A percentile compares a stretch with the other conserved stretches of the same genome.
Conservation (phyloP, 192 early-diverging fungal species). For the Linnemannia exigua region DNA sequence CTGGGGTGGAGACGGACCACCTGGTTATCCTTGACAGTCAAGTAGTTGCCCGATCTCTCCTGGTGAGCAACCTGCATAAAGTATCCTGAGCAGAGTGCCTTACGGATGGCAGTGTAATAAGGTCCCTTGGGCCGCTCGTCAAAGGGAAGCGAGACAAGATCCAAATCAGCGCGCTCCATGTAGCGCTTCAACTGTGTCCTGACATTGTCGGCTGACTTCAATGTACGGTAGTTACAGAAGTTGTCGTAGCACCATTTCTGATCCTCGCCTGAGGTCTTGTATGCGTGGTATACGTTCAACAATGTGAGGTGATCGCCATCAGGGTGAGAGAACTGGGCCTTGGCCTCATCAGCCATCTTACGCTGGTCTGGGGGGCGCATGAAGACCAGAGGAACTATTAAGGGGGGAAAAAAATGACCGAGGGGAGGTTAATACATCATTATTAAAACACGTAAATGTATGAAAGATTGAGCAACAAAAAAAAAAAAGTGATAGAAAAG, state of each 20-base stretch:
- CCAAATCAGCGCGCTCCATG: conserved; percentile 81
- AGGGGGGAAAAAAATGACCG: too few species aligned
- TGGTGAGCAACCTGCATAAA: conserved; percentile 99
- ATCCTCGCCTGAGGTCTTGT: conserved; percentile 76
- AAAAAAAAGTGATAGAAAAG: not conserved
- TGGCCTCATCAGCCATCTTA: conserved; percentile 91
- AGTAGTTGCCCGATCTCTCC: conserved; percentile 89
- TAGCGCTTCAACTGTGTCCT: conserved; percentile 89
- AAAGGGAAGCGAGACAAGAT: conserved; percentile 79
- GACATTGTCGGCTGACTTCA: conserved; percentile 95
- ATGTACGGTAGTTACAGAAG: conserved; percentile 89
- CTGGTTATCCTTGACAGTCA: conserved; percentile 98
- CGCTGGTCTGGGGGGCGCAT: conserved; percentile 92
- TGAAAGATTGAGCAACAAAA: too few species aligned
- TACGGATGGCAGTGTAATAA: conserved; percentile 92
- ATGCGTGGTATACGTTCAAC: conserved; percentile 97
- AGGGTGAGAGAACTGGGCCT: conserved; percentile 92
- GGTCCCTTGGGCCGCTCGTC: conserved; percentile 71
- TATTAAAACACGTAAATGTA: too few species aligned
- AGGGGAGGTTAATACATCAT: too few species aligned
- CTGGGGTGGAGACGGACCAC: conserved; percentile 96
- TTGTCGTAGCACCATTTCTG: conserved; percentile 95
- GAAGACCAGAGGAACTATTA: conserved; percentile 87
- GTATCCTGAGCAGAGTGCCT: conserved; percentile 92
- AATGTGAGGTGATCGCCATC: conserved; percentile 98